These are phyloP conservation scores for Perkinsus marinus DNA, from an alignment of 169 alveolate genomes.

Conservation along the genomic window DNA sequence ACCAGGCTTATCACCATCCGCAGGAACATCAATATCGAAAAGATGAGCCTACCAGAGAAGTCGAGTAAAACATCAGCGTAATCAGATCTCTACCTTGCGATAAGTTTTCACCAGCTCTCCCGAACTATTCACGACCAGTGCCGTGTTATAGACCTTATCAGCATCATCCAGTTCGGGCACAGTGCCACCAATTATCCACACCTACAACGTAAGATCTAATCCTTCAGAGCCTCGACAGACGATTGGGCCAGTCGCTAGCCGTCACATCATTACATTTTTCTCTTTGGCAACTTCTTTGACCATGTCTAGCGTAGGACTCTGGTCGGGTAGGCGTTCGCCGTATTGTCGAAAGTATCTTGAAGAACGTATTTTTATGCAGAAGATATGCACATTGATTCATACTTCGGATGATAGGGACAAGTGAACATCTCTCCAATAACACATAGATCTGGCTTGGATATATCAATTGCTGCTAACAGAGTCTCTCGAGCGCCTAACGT, in stretches of 20 bases:
- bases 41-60: slow-evolving; percentile 45
- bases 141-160: slow-evolving; percentile 48
- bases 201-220: not conserved
- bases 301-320: not conserved
- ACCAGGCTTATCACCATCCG: slow-evolving; percentile 19
- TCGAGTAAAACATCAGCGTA: not conserved
- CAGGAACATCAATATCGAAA: slow-evolving; percentile 73
- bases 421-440: not conserved
- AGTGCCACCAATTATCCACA: slow-evolving; percentile 54
- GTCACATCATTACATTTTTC: not conserved
- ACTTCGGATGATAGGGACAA: not conserved
- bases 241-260: no score
- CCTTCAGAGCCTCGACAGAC: no score
- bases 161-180: slow-evolving; percentile 47
- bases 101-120: slow-evolving; percentile 45
- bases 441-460: not conserved
- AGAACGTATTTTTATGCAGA: no score
- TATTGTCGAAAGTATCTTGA: not conserved
- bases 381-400: no score
- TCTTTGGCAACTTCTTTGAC: not conserved
- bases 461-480: not conserved
- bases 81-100: slow-evolving; percentile 28
- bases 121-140: slow-evolving; percentile 33
- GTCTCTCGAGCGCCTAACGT: not conserved
- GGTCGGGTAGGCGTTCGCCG: not conserved